These are phyloP conservation scores for Mycena pura DNA, from an alignment of 768 basidiomycete species.

Conservation along the genomic window DNA sequence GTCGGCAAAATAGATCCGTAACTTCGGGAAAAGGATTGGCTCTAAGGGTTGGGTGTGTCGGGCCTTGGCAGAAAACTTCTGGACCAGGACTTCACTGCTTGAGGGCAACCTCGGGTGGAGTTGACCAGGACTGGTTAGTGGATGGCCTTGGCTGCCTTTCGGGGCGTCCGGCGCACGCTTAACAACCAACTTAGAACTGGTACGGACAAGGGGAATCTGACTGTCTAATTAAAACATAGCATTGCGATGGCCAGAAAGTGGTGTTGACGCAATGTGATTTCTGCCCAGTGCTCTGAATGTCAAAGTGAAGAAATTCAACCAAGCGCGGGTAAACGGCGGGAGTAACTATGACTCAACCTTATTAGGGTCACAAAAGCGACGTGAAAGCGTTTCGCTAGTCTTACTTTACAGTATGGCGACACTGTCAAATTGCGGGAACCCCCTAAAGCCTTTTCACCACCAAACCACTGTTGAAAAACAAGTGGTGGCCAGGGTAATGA, in stretches of 20 bases:
- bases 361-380: no score
- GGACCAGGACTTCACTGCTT: constrained; percentile 49
- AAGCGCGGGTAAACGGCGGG: constrained; percentile 82
- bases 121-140: constrained; percentile 47
- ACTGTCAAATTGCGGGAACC: constrained; percentile 13
- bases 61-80: constrained; percentile 56
- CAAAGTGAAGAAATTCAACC: constrained; percentile 83
- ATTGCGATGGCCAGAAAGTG: constrained; percentile 79
- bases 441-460: constrained; percentile 5
- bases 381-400: no score
- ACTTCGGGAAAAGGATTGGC: no score
- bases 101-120: constrained; percentile 41
- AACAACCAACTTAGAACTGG: constrained; percentile 79
- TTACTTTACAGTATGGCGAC: not conserved
- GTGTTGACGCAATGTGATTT: constrained; percentile 84
- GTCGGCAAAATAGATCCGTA: no score
- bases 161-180: constrained; percentile 66
- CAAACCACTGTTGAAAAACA: no score
- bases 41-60: no score
- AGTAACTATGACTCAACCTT: constrained; percentile 60
- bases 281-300: constrained; percentile 86
- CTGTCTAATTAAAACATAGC: constrained; percentile 87
- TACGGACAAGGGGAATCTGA: constrained; percentile 84
- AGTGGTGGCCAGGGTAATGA: no score
- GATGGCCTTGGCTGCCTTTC: constrained; percentile 60